These are phyloP conservation scores for Chytriomyces hyalinus DNA, from an alignment of 192 early-diverging fungal genomes.

Conservation along the genomic window DNA sequence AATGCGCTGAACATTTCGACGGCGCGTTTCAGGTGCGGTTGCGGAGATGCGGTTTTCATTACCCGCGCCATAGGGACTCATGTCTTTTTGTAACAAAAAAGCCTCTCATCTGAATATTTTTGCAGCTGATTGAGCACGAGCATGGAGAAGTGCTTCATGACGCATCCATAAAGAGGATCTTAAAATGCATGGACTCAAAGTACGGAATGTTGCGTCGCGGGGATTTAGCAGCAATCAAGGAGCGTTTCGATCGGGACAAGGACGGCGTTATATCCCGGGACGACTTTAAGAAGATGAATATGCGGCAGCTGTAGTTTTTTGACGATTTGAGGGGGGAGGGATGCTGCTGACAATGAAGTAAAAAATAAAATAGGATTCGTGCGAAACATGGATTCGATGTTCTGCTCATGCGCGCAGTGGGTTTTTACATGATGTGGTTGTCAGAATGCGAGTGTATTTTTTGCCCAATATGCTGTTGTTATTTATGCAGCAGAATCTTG, in stretches of 20 bases:
- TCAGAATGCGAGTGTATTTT: neutral
- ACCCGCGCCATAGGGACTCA: neutral
- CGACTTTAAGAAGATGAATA: constrained; percentile 55
- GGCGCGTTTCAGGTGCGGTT: constrained; percentile 48
- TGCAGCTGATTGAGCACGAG: constrained; percentile 40
- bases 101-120: neutral
- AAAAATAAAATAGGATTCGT: neutral
- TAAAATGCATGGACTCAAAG: constrained; percentile 34
- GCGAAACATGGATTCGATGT: neutral
- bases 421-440: neutral
- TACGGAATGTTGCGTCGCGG: constrained; percentile 43
- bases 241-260: constrained; percentile 50
- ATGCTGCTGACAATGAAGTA: too few species aligned
- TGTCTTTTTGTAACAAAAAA: neutral
- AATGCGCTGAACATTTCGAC: constrained; percentile 41
- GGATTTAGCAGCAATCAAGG: constrained; percentile 43
- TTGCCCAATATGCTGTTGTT: neutral
- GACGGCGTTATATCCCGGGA: constrained; percentile 52
- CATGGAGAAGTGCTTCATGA: constrained; percentile 29
- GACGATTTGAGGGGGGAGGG: neutral
- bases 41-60: neutral
- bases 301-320: constrained; percentile 18
- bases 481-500: constrained; percentile 22
- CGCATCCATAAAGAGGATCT: constrained; percentile 36
- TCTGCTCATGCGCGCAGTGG: too few species aligned